A percentile compares a stretch with the other conserved stretches of the same genome.
Conservation (phyloP, 352 stramenopile genomes). For the Phytophthora citricola region DNA sequence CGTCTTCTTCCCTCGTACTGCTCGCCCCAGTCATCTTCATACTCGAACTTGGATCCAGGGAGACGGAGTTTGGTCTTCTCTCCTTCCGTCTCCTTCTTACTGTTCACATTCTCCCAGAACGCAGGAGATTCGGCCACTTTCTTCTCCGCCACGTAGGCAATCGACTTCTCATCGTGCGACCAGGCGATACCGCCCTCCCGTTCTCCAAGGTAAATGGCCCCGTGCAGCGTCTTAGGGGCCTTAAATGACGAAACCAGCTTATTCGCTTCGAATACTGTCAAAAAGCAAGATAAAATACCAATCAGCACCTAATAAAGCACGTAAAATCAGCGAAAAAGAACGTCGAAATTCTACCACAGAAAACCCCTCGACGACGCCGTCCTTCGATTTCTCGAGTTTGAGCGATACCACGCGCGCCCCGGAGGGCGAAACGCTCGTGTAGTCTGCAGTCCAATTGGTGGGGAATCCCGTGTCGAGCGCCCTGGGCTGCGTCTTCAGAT, state of each 20-base stretch:
- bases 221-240: conserved; percentile 74
- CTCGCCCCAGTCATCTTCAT: conserved; percentile 86
- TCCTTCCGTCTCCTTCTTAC: conserved; percentile 35
- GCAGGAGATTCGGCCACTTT: conserved; percentile 48
- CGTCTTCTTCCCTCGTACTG: conserved; percentile 81
- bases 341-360: conserved; percentile 37
- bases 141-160: conserved; percentile 85
- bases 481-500: conserved; percentile 22
- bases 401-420: conserved; percentile 59
- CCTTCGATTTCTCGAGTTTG: conserved; percentile 59
- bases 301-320: background rate
- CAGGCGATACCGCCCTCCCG: conserved; percentile 77
- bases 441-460: conserved; percentile 42
- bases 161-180: conserved; percentile 72
- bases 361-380: conserved; percentile 48
- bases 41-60: conserved; percentile 69
- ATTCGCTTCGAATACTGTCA: conserved; percentile 46
- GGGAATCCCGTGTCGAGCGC: conserved; percentile 51
- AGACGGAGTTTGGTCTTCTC: conserved; percentile 19
- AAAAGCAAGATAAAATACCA: background rate
- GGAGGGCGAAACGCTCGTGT: conserved; percentile 67
- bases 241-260: conserved; percentile 61
- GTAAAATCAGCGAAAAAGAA: background rate
- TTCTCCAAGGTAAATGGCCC: conserved; percentile 72
- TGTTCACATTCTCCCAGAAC: conserved; percentile 73